Evolutionary conservation across 495 filamentous ascomycete species (phyloP).

Genomic region (Aspergillus homomorphus): DNA sequence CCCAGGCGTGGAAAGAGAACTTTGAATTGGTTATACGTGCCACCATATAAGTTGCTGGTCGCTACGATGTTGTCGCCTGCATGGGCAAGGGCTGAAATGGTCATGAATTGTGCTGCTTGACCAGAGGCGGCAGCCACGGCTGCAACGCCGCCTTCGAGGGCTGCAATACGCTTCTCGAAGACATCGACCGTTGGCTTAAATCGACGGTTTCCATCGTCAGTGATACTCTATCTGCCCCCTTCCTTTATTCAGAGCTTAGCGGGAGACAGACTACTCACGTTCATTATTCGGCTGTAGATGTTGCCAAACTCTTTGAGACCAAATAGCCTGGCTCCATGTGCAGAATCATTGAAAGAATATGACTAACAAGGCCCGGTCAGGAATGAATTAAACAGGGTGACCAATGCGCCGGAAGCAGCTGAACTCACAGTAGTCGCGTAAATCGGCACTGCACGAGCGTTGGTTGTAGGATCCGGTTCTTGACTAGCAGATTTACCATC

Average conservation of each 20-base stretch:
- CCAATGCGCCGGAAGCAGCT: background rate
- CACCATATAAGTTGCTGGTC: conserved; percentile 91
- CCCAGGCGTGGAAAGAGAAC: conserved; percentile 84
- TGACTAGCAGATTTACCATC: conserved; percentile 52
- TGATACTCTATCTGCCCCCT: background rate
- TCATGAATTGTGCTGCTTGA: conserved; percentile 93
- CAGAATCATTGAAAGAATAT: conserved; percentile 93
- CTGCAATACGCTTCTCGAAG: conserved; percentile 95
- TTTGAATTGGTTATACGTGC: conserved; percentile 98
- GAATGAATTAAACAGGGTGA: background rate
- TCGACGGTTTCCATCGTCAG: background rate
- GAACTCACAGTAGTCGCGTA: conserved; percentile 81
- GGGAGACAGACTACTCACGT: conserved; percentile 46
- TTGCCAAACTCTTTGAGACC: conserved; percentile 98
- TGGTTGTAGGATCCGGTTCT: conserved; percentile 78
- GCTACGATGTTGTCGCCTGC: conserved; percentile 93
- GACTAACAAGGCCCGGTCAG: conserved; percentile 51
- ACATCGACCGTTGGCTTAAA: conserved; percentile 89
- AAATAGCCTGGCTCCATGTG: conserved; percentile 93
- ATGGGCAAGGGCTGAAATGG: conserved; percentile 77
- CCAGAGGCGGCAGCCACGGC: conserved; percentile 88
- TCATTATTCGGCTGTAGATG: conserved; percentile 98
- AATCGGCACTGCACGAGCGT: conserved; percentile 90
- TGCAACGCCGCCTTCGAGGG: conserved; percentile 90
- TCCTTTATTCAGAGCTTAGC: background rate